These are phyloP conservation scores for Margaritispora aquatica DNA, from an alignment of 495 filamentous ascomycete species.

Conservation along the genomic window DNA sequence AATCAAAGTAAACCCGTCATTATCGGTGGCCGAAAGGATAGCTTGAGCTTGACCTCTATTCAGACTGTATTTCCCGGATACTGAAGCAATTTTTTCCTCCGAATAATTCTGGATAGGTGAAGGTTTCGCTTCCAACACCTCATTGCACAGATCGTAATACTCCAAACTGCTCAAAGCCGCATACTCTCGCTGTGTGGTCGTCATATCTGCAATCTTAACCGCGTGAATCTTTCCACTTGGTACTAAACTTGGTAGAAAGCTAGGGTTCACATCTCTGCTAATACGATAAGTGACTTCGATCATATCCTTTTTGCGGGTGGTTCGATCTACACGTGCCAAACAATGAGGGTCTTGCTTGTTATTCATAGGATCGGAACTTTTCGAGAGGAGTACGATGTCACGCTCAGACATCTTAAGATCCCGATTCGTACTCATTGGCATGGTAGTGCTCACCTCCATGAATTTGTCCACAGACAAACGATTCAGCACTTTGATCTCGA, in stretches of 20 bases:
- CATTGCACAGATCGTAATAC: slow-evolving; percentile 91
- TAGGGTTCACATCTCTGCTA: slow-evolving; percentile 48
- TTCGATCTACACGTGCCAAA: slow-evolving; percentile 74
- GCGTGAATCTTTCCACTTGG: slow-evolving; percentile 61
- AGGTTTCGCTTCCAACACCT: slow-evolving; percentile 81
- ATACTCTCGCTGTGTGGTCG: slow-evolving; percentile 90
- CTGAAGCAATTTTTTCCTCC: slow-evolving; percentile 57
- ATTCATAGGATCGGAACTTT: slow-evolving; percentile 55
- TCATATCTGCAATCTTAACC: slow-evolving; percentile 81
- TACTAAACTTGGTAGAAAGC: slow-evolving; percentile 39
- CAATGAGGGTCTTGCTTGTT: slow-evolving; percentile 65
- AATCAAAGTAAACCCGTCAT: slow-evolving; percentile 92
- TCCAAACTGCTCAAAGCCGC: slow-evolving; percentile 82
- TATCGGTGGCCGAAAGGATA: slow-evolving; percentile 83
- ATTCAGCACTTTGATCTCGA: slow-evolving; percentile 78
- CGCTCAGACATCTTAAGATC: slow-evolving; percentile 72
- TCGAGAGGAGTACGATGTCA: slow-evolving; percentile 82
- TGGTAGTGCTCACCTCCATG: slow-evolving; percentile 79
- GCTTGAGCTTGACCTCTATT: slow-evolving; percentile 91
- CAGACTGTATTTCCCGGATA: slow-evolving; percentile 70
- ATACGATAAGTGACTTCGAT: slow-evolving; percentile 82
- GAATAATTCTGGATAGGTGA: slow-evolving; percentile 78
- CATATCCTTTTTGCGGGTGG: slow-evolving; percentile 69
- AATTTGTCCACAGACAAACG: slow-evolving; percentile 88
- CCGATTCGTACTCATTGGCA: slow-evolving; percentile 61